Base-by-base conservation (phyloP, 495 filamentous ascomycete species). In the Choiromyces venosus region DNA sequence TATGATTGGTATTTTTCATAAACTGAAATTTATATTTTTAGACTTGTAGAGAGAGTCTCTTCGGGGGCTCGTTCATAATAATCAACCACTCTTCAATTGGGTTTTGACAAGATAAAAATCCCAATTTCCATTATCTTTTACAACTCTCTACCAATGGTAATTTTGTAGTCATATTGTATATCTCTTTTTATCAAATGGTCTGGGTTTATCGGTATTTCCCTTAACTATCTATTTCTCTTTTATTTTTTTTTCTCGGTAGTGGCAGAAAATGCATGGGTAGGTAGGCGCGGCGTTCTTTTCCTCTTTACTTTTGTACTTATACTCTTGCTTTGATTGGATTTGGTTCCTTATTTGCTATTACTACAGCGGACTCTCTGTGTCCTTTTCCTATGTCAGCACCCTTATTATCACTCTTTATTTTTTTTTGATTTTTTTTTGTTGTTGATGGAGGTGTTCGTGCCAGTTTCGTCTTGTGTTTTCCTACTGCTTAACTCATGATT, bases 21-120 rank as follows among this genome's bases (percentile, higher is more conserved):
- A 71, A 38, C 69, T 65, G 19, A 56, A 74, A 80, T 71, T 70
- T 40, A 39, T 68, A 0, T 65, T 39, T 25, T 73, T 68, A 89
- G 87, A 80, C 85, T 93, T 74, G 91, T 93, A 44, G 89, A 92
- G 75, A 88, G 90, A 78, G 88, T 93, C 36, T 81, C 78, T 35
- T 73, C 78, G 36, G 76, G 71, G 25, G 73, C 61, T 35, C 75
- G 76, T 61, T 72, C 76, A 14, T 78, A 78, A 70, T 71, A 68
- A 46, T 65, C 52, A 61, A 33, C 52, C 44, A 71, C 64, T 67
- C 71, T 14, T 66, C 65, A 56, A 18, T 44, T 44, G 10, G 29
- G 37, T 70, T 36, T 46, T 33, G 7, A 66, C 39, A 65, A 29
- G 21, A 37, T 38, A 66, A 40, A 39, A 65, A 61, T 71, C 44